A percentile compares a stretch with the other conserved stretches of the same genome.
Evolutionary conservation across 2,329 filamentous ascomycete genomes (phyloP).

Genomic region (Fusarium sp.): DNA sequence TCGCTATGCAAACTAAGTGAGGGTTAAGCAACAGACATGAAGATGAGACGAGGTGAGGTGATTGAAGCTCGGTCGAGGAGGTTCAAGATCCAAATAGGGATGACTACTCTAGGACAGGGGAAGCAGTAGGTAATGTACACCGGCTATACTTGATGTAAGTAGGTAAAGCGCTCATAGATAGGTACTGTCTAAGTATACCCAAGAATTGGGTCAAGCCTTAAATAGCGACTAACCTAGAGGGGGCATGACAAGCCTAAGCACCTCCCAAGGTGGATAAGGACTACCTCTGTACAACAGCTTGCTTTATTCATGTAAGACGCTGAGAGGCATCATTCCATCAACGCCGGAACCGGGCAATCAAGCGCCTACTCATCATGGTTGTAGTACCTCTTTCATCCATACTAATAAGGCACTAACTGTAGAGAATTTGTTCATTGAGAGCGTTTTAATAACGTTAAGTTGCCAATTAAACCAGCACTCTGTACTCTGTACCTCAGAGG

Average conservation of each 20-base stretch:
- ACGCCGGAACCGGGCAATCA: conserved; percentile 10
- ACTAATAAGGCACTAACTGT: too few relatives aligned
- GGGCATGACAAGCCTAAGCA: neutral
- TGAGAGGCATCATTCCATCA: conserved; percentile 3
- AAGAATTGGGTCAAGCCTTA: neutral
- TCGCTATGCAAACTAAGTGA: conserved; percentile 4
- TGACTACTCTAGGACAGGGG: conserved; percentile 10
- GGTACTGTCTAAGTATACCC: conserved; percentile 2
- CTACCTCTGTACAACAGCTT: neutral
- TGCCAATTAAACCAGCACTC: too few relatives aligned
- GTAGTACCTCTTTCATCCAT: too few relatives aligned
- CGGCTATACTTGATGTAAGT: neutral
- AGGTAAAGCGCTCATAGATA: neutral
- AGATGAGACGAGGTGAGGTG: conserved; percentile 32
- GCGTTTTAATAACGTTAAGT: too few relatives aligned
- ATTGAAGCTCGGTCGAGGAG: conserved; percentile 30
- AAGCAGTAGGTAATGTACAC: conserved; percentile 4
- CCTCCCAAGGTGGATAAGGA: conserved; percentile 1
- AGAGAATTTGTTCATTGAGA: too few relatives aligned
- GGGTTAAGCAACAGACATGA: neutral
- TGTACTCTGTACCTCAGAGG: too few relatives aligned
- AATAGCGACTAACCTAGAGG: neutral
- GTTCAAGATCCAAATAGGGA: conserved; percentile 34
- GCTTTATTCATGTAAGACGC: neutral
- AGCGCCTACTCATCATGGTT: neutral